Evolutionary conservation across 805 yeast species (phyloP).

Genomic region (Barnettozyma pratensis): DNA sequence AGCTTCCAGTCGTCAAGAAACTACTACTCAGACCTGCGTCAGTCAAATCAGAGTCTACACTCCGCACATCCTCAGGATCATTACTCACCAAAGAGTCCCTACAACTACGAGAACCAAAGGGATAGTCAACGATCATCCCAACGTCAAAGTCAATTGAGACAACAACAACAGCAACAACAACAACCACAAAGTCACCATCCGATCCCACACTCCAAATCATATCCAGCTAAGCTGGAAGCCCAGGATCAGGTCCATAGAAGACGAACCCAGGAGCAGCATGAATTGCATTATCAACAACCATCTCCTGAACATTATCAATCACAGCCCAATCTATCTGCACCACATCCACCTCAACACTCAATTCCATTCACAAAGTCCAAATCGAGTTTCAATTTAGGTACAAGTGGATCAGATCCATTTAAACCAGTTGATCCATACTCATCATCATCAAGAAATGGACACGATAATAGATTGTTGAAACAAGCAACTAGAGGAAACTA

Average conservation of each 20-base stretch:
- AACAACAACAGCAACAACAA: neutral
- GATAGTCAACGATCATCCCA: neutral
- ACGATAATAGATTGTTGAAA: constrained; percentile 4
- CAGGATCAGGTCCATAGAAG: neutral
- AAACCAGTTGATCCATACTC: constrained; percentile 14
- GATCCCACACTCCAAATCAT: constrained; percentile 22
- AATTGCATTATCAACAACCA: neutral
- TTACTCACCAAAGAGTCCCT: constrained; percentile 1
- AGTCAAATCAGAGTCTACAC: neutral
- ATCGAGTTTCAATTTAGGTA: constrained; percentile 17
- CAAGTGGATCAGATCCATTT: constrained; percentile 1
- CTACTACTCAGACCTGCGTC: constrained; percentile 14
- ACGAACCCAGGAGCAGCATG: neutral
- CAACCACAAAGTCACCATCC: neutral
- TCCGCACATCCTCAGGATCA: neutral
- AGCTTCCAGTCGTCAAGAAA: constrained; percentile 24
- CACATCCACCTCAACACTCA: constrained; percentile 22
- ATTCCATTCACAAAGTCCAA: constrained; percentile 19
- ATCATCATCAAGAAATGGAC: neutral
- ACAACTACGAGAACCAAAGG: neutral
- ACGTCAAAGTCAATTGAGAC: neutral
- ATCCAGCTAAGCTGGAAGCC: constrained; percentile 17
- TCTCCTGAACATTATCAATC: neutral
- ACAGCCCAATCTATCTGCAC: constrained; percentile 13
- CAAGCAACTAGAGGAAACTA: constrained; percentile 11